These are phyloP conservation scores for Colletotrichum costaricense DNA, from an alignment of 2,329 filamentous ascomycete species.

Conservation along the genomic window DNA sequence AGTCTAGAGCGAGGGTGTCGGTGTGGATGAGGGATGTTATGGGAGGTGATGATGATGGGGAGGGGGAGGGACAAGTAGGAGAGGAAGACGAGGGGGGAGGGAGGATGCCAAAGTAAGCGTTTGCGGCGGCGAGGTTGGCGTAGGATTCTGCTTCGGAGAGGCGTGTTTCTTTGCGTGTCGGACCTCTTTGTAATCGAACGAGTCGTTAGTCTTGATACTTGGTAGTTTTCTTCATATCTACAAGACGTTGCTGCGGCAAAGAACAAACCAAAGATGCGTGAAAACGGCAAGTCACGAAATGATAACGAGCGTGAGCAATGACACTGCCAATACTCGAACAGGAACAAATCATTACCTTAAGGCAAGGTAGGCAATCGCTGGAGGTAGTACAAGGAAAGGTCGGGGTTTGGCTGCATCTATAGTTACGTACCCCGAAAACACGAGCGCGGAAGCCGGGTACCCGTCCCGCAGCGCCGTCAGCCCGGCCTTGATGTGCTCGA, in stretches of 20 bases:
- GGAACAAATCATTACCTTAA: too few relatives aligned
- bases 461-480: conserved; percentile 62
- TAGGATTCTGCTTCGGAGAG: conserved; percentile 75
- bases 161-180: conserved; percentile 68
- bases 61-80: conserved; percentile 31
- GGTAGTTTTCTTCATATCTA: too few relatives aligned
- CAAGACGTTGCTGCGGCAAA: too few relatives aligned
- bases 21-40: conserved; percentile 57
- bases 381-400: too few relatives aligned
- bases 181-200: conserved; percentile 58
- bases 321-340: too few relatives aligned
- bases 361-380: too few relatives aligned
- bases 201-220: not conserved
- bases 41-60: conserved; percentile 15
- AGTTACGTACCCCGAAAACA: conserved; percentile 76
- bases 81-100: conserved; percentile 23
- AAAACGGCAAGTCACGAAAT: too few relatives aligned
- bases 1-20: conserved; percentile 83
- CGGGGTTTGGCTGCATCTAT: too few relatives aligned
- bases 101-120: conserved; percentile 58
- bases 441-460: conserved; percentile 59
- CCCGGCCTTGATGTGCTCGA: conserved; percentile 78
- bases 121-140: conserved; percentile 60
- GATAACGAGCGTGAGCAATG: too few relatives aligned
- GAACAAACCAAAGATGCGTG: too few relatives aligned